Evolutionary conservation across 768 basidiomycete genomes (phyloP).

Genomic region (Tephrocybe sp.): DNA sequence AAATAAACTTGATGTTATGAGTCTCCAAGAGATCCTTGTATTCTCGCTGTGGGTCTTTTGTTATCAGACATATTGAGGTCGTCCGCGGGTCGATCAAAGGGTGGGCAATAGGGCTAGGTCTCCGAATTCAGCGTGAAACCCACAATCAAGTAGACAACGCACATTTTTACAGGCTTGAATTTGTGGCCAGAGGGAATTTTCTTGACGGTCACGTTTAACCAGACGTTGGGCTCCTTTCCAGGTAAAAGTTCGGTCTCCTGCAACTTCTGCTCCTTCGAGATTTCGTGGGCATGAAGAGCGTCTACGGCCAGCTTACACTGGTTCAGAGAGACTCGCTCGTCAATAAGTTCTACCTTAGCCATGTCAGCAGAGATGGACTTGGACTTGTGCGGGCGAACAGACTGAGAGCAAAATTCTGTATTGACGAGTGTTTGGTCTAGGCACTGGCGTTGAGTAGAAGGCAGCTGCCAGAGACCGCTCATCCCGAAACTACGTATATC

Average conservation of each 20-base stretch:
- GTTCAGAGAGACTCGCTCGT: constrained; percentile 61
- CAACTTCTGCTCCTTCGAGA: constrained; percentile 60
- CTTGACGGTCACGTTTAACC: constrained; percentile 89
- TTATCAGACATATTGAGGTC: constrained; percentile 84
- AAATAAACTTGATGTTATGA: constrained; percentile 85
- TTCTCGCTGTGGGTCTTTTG: constrained; percentile 92
- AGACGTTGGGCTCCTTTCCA: constrained; percentile 81
- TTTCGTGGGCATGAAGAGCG: constrained; percentile 73
- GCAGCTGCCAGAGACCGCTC: no score
- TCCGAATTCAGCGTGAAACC: constrained; percentile 21
- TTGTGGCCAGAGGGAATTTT: constrained; percentile 71
- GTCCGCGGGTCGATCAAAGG: constrained; percentile 83
- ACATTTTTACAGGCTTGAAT: constrained; percentile 87
- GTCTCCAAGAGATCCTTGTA: constrained; percentile 91
- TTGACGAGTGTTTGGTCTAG: constrained; percentile 22
- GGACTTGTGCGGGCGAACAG: background rate
- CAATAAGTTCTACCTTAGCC: constrained; percentile 59
- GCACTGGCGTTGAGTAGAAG: no score
- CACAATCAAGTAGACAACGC: constrained; percentile 27
- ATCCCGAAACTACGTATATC: no score
- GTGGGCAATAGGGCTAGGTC: constrained; percentile 66
- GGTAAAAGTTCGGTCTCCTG: constrained; percentile 76
- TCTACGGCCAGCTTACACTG: constrained; percentile 82
- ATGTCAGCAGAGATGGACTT: constrained; percentile 24
- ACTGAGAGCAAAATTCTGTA: constrained; percentile 16